Conservation (phyloP, 2,329 filamentous ascomycete genomes). For the Allantophomopsis lycopodina region DNA sequence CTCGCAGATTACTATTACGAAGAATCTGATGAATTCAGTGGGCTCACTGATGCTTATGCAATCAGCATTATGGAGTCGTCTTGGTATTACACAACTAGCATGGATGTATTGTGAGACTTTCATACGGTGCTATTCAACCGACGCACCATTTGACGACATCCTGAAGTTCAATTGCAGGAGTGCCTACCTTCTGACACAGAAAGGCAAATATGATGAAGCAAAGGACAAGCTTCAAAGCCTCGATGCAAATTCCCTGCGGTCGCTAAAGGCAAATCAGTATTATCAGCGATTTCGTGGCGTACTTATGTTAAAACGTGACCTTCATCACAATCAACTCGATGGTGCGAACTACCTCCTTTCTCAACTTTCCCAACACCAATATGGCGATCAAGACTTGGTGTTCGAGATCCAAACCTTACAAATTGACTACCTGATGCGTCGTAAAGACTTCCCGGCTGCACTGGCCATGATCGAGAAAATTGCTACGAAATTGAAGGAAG, state of each 20-base stretch:
- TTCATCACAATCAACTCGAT: conserved; percentile 41
- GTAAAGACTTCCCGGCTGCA: conserved; percentile 35
- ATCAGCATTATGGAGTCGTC: conserved; percentile 60
- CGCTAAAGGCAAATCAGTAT: conserved; percentile 67
- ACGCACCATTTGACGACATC: conserved; percentile 60
- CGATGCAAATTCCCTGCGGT: conserved; percentile 47
- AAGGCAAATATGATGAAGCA: conserved; percentile 59
- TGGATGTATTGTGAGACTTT: conserved; percentile 58
- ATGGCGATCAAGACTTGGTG: conserved; percentile 40
- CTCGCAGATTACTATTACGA: conserved; percentile 68
- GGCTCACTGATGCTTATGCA: conserved; percentile 62
- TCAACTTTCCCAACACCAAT: conserved; percentile 31
- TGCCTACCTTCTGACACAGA: conserved; percentile 50
- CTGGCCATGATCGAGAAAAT: conserved; percentile 37
- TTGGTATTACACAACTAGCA: conserved; percentile 48
- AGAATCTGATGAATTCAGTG: conserved; percentile 58
- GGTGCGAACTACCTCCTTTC: conserved; percentile 41
- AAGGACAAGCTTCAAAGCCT: conserved; percentile 44
- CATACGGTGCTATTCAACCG: conserved; percentile 54
- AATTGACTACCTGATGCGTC: conserved; percentile 42
- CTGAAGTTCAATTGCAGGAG: conserved; percentile 62
- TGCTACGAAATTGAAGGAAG: conserved; percentile 32
- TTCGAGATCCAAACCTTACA: conserved; percentile 44
- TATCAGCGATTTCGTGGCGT: conserved; percentile 54
- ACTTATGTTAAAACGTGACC: conserved; percentile 47